phyloP scores from a whole-genome alignment of 495 filamentous ascomycete species.

The Baudoinia panamericana region DNA sequence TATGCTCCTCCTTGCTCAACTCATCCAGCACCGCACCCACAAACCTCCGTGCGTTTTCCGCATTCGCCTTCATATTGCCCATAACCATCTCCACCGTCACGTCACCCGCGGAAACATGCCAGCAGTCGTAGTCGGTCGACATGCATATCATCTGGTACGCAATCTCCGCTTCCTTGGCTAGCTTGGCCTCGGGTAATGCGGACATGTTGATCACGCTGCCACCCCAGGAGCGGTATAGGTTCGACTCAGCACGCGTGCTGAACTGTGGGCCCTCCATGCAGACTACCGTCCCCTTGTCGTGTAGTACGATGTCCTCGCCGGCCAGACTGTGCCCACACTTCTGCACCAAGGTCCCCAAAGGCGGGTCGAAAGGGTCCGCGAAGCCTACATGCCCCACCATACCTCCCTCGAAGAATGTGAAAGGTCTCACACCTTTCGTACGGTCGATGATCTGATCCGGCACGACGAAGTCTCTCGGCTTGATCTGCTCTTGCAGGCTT shows the following conservation, averaged over 20 bases:
- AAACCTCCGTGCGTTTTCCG: constrained; percentile 69
- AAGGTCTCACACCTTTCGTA: constrained; percentile 74
- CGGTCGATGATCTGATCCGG: constrained; percentile 96
- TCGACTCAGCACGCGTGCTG: constrained; percentile 88
- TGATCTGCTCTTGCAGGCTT: constrained; percentile 78
- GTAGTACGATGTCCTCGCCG: constrained; percentile 65
- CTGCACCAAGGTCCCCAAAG: constrained; percentile 56
- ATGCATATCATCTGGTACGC: constrained; percentile 98
- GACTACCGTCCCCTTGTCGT: constrained; percentile 65
- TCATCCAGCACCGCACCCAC: constrained; percentile 80
- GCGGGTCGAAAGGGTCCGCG: constrained; percentile 82
- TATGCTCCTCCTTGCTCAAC: constrained; percentile 60
- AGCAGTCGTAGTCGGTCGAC: constrained; percentile 98
- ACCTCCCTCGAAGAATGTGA: constrained; percentile 90
- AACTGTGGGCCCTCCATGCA: constrained; percentile 98
- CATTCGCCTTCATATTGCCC: constrained; percentile 87
- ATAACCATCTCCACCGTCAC: constrained; percentile 97
- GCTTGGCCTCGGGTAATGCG: constrained; percentile 87
- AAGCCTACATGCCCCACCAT: constrained; percentile 92
- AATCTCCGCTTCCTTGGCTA: constrained; percentile 91
- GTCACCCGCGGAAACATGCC: constrained; percentile 50
- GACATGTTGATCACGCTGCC: constrained; percentile 96
- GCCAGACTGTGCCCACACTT: constrained; percentile 61
- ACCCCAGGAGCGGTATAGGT: constrained; percentile 87
- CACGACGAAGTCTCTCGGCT: constrained; percentile 89